Evolutionary conservation across 441 rosid species (phyloP).

Genomic region (Euphorbia celastroides): DNA sequence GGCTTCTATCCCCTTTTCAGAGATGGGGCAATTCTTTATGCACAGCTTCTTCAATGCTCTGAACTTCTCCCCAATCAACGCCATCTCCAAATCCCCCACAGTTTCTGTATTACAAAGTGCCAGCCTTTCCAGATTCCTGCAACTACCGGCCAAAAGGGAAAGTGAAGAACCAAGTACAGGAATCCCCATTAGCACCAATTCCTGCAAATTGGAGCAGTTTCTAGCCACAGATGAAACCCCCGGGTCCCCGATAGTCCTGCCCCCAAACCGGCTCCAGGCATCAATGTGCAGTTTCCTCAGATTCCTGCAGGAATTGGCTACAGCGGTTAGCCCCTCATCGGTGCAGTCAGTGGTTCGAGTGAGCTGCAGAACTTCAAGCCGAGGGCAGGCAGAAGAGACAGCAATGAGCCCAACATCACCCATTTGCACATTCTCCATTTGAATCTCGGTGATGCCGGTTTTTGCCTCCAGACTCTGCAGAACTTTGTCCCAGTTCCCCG

Average conservation of each 20-base stretch:
- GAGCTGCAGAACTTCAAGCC: slow-evolving; percentile 30
- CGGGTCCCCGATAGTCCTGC: slow-evolving; percentile 34
- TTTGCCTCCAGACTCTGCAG: slow-evolving; percentile 16
- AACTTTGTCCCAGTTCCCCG: slow-evolving; percentile 41
- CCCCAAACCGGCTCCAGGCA: slow-evolving; percentile 36
- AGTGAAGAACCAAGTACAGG: slow-evolving; percentile 21
- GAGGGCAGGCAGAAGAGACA: slow-evolving; percentile 29
- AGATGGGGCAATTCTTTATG: slow-evolving; percentile 57
- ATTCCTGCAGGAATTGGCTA: slow-evolving; percentile 31
- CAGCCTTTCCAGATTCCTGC: slow-evolving; percentile 40
- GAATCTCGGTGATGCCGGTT: slow-evolving; percentile 32
- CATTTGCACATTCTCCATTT: slow-evolving; percentile 35
- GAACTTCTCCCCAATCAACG: slow-evolving; percentile 33
- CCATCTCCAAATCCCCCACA: slow-evolving; percentile 49
- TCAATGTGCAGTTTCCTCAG: slow-evolving; percentile 38
- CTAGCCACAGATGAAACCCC: slow-evolving; percentile 36
- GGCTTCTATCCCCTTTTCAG: slow-evolving; percentile 40
- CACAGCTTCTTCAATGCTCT: slow-evolving; percentile 45
- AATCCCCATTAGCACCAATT: slow-evolving; percentile 40
- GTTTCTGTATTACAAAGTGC: slow-evolving; percentile 48
- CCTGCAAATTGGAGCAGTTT: slow-evolving; percentile 28
- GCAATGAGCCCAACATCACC: slow-evolving; percentile 35
- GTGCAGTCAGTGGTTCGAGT: slow-evolving; percentile 34
- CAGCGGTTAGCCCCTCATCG: slow-evolving; percentile 28
- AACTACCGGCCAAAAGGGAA: slow-evolving; percentile 37